Percentiles rank a stretch among this genome's conserved stretches.
Evolutionary conservation across 1,139 yeast species (phyloP).

Genomic region (Nematodospora anomalae): DNA sequence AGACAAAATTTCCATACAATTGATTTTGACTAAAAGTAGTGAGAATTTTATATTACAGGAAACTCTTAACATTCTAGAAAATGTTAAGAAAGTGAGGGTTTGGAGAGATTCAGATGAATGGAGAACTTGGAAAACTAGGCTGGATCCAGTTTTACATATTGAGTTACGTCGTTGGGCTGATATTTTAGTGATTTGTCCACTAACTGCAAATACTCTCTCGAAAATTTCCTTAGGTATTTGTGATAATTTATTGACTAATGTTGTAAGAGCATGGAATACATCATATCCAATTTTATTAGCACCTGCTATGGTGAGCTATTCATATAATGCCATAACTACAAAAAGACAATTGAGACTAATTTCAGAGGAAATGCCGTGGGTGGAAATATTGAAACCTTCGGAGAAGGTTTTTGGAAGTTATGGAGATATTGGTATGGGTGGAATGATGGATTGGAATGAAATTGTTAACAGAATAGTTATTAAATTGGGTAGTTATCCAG

Average conservation of each 20-base stretch:
- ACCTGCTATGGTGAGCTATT: slow-evolving; percentile 92
- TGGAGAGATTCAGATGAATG: slow-evolving; percentile 95
- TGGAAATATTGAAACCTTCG: slow-evolving; percentile 83
- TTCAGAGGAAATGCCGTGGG: slow-evolving; percentile 88
- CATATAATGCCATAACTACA: slow-evolving; percentile 85
- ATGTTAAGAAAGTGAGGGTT: slow-evolving; percentile 51
- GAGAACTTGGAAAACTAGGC: slow-evolving; percentile 79
- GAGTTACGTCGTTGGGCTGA: slow-evolving; percentile 97
- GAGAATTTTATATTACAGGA: slow-evolving; percentile 76
- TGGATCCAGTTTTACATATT: slow-evolving; percentile 91
- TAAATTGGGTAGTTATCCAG: slow-evolving; percentile 87
- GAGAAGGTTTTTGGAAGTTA: slow-evolving; percentile 91
- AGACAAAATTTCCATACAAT: slow-evolving; percentile 73
- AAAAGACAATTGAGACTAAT: slow-evolving; percentile 74
- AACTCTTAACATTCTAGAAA: slow-evolving; percentile 39
- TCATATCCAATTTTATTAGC: slow-evolving; percentile 85
- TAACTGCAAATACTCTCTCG: slow-evolving; percentile 89
- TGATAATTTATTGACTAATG: slow-evolving; percentile 84
- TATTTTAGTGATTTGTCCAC: slow-evolving; percentile 80
- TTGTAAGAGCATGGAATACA: slow-evolving; percentile 89
- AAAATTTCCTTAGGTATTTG: slow-evolving; percentile 87
- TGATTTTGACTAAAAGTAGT: slow-evolving; percentile 78
- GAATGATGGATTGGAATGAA: slow-evolving; percentile 90
- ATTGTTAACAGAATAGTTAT: slow-evolving; percentile 81
- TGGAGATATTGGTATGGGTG: slow-evolving; percentile 95